Evolutionary conservation across 106 monocot genomes (phyloP).

Genomic region (Acorus gramineus): DNA sequence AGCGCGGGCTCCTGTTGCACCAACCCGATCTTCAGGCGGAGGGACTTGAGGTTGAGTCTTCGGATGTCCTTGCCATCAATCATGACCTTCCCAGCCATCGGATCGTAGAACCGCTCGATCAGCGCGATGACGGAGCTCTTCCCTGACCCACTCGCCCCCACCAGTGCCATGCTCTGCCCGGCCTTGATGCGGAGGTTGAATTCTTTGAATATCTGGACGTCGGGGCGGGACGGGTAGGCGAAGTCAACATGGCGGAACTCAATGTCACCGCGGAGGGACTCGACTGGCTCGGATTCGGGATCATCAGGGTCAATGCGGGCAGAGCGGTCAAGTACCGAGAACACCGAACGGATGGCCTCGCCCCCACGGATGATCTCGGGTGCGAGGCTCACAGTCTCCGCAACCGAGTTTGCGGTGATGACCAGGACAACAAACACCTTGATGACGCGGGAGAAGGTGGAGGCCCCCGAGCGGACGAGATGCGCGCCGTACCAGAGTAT

Average conservation of each 20-base stretch:
- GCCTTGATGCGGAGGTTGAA: constrained; percentile 52
- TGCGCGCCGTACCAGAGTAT: constrained; percentile 78
- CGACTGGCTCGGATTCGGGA: constrained; percentile 50
- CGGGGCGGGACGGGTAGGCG: constrained; percentile 57
- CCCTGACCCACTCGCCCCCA: constrained; percentile 92
- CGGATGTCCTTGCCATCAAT: constrained; percentile 83
- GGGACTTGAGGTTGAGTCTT: constrained; percentile 45
- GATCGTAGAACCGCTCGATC: constrained; percentile 89
- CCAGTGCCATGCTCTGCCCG: constrained; percentile 68
- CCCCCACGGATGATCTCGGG: constrained; percentile 89
- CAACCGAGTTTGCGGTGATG: constrained; percentile 77
- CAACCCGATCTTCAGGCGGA: constrained; percentile 60
- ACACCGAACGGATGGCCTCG: constrained; percentile 81
- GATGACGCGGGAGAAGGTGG: constrained; percentile 83
- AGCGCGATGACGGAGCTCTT: constrained; percentile 85
- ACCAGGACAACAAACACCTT: constrained; percentile 87
- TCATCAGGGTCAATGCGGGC: constrained; percentile 68
- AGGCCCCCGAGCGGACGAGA: constrained; percentile 39
- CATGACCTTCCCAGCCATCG: constrained; percentile 62
- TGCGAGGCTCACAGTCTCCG: constrained; percentile 70
- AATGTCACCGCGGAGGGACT: constrained; percentile 51
- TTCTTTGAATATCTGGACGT: constrained; percentile 61
- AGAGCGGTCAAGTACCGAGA: constrained; percentile 72
- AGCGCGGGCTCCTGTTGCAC: constrained; percentile 90
- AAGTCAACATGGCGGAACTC: constrained; percentile 65